Percentiles rank a stretch among this genome's conserved stretches.
Conservation (phyloP, 1,284 basidiomycete genomes). For the Waitea zeae region DNA sequence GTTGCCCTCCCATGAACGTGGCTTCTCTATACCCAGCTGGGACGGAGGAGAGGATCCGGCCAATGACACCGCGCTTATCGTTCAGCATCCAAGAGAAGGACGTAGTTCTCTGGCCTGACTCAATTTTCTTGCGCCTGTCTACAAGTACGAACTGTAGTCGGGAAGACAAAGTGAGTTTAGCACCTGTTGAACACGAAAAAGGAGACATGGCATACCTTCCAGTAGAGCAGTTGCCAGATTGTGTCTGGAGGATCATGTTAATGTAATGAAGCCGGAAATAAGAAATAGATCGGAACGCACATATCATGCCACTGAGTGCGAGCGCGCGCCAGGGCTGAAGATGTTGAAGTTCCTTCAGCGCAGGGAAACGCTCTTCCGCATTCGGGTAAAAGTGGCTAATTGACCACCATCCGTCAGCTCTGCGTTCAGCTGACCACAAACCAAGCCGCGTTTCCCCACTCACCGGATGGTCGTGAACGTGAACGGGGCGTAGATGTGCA, state of each 20-base stretch:
- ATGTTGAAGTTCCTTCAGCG: constrained; percentile 44
- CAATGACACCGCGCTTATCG: constrained; percentile 72
- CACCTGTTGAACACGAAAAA: background rate
- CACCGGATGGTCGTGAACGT: constrained; percentile 80
- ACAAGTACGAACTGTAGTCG: constrained; percentile 82
- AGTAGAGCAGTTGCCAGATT: constrained; percentile 80
- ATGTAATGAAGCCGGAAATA: constrained; percentile 7
- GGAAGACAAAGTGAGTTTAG: constrained; percentile 1
- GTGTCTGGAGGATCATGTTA: constrained; percentile 47
- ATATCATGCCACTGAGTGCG: constrained; percentile 53
- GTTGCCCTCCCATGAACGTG: constrained; percentile 75
- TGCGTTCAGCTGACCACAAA: constrained; percentile 6
- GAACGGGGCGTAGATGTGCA: constrained; percentile 80
- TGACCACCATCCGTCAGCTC: too few relatives aligned
- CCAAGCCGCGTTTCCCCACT: constrained; percentile 10
- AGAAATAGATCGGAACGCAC: constrained; percentile 22
- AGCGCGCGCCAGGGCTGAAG: constrained; percentile 47
- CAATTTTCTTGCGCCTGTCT: constrained; percentile 70
- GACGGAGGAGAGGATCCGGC: constrained; percentile 44
- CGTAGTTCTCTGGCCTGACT: constrained; percentile 74
- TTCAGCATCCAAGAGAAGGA: constrained; percentile 76
- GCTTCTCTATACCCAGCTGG: constrained; percentile 44
- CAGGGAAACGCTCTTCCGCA: constrained; percentile 66
- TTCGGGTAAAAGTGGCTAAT: constrained; percentile 70
- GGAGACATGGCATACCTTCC: constrained; percentile 40